A percentile compares a stretch with the other conserved stretches of the same genome.
Conservation (phyloP, 106 monocot species). For the Acorus calamus region DNA sequence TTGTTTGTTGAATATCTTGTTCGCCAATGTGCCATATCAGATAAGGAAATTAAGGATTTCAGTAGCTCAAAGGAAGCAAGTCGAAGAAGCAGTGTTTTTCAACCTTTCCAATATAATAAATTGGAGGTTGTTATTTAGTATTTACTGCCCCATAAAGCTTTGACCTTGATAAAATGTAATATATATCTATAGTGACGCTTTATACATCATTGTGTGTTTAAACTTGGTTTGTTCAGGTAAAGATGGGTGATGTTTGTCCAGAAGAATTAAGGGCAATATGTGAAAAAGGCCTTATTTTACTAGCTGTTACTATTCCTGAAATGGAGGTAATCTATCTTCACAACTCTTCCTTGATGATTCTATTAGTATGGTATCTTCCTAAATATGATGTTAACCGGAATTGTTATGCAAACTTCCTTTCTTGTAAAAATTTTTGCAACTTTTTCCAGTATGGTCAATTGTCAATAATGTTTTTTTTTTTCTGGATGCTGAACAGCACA, state of each 20-base stretch:
- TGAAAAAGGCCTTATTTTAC: constrained; percentile 84
- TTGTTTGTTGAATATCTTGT: constrained; percentile 78
- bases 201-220: too few relatives aligned
- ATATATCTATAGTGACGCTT: too few relatives aligned
- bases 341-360: background rate
- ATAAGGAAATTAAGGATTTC: constrained; percentile 45
- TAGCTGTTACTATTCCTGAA: constrained; percentile 91
- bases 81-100: constrained; percentile 29
- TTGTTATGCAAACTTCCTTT: background rate
- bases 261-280: constrained; percentile 63
- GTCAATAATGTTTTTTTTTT: background rate
- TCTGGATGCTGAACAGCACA: constrained; percentile 43
- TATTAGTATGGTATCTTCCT: background rate
- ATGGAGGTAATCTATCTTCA: constrained; percentile 60
- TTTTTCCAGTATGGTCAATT: background rate
- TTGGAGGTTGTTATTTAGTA: constrained; percentile 30
- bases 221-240: constrained; percentile 29
- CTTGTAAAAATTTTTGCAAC: background rate
- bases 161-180: too few relatives aligned
- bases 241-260: constrained; percentile 35
- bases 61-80: constrained; percentile 34
- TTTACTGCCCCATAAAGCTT: too few relatives aligned
- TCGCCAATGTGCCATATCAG: constrained; percentile 64
- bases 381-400: background rate
- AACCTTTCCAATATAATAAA: constrained; percentile 58